Evolutionary conservation across 768 basidiomycete species (phyloP).

Genomic region (Hygrophorus pudorinus): DNA sequence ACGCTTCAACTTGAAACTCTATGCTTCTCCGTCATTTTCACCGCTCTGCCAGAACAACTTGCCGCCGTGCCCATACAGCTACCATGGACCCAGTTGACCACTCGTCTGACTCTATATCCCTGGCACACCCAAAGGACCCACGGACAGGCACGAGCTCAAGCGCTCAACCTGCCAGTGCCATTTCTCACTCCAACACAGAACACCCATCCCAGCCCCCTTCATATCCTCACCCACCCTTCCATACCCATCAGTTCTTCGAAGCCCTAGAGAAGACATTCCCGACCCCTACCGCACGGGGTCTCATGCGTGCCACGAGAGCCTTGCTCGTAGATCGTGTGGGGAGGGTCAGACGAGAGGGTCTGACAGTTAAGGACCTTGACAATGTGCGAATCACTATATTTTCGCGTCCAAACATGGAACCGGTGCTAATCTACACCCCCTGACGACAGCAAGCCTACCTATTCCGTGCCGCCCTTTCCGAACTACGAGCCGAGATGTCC

Average conservation of each 20-base stretch:
- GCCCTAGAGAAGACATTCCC: conserved; percentile 69
- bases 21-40: no score
- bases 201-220: conserved; percentile 15
- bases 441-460: conserved; percentile 80
- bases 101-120: neutral
- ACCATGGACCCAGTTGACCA: neutral
- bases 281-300: conserved; percentile 58
- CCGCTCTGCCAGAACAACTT: no score
- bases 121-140: conserved; percentile 7
- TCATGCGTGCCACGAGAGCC: conserved; percentile 80
- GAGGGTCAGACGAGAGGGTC: conserved; percentile 58
- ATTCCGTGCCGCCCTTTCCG: conserved; percentile 87
- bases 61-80: no score
- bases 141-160: neutral
- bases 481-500: conserved; percentile 78
- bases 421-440: neutral
- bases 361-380: conserved; percentile 70
- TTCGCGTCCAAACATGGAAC: neutral
- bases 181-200: neutral
- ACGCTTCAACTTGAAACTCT: no score
- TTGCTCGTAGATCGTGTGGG: conserved; percentile 69
- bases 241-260: conserved; percentile 70
- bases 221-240: conserved; percentile 66
- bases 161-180: neutral
- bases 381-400: conserved; percentile 42